Evolutionary conservation across 2,329 filamentous ascomycete genomes (phyloP).

Genomic region (Knoxdaviesia proteae): DNA sequence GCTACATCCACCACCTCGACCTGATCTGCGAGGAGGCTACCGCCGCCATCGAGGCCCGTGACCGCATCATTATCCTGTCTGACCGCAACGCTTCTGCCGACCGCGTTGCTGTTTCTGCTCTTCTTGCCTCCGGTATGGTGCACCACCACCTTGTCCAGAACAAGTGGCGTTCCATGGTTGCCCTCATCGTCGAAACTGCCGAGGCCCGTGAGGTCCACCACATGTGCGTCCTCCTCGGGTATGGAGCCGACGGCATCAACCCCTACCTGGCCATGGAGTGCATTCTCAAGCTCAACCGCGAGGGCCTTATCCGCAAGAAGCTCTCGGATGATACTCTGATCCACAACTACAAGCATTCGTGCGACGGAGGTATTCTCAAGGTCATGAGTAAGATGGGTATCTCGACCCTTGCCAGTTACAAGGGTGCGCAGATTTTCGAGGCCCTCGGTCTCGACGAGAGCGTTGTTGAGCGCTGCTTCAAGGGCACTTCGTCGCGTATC

Average conservation of each 20-base stretch:
- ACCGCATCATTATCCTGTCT: constrained; percentile 75
- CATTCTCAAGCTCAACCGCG: constrained; percentile 87
- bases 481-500: constrained; percentile 82
- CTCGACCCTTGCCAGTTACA: constrained; percentile 87
- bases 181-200: constrained; percentile 74
- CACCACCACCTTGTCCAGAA: constrained; percentile 91
- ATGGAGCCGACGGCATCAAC: constrained; percentile 85
- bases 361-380: constrained; percentile 88
- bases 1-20: constrained; percentile 75
- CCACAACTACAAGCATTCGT: constrained; percentile 91
- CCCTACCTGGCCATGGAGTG: constrained; percentile 93
- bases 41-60: constrained; percentile 59
- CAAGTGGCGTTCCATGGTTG: constrained; percentile 81
- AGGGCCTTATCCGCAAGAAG: constrained; percentile 82
- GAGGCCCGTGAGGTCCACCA: constrained; percentile 96
- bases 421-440: constrained; percentile 95
- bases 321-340: constrained; percentile 65
- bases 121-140: constrained; percentile 78
- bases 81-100: constrained; percentile 70
- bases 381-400: constrained; percentile 99
- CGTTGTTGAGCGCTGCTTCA: constrained; percentile 87
- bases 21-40: constrained; percentile 71
- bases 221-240: constrained; percentile 94
- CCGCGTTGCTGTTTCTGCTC: constrained; percentile 66
- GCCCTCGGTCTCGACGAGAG: constrained; percentile 80